Conservation (phyloP, 768 basidiomycete genomes). For the Tubosaeta sp. region DNA sequence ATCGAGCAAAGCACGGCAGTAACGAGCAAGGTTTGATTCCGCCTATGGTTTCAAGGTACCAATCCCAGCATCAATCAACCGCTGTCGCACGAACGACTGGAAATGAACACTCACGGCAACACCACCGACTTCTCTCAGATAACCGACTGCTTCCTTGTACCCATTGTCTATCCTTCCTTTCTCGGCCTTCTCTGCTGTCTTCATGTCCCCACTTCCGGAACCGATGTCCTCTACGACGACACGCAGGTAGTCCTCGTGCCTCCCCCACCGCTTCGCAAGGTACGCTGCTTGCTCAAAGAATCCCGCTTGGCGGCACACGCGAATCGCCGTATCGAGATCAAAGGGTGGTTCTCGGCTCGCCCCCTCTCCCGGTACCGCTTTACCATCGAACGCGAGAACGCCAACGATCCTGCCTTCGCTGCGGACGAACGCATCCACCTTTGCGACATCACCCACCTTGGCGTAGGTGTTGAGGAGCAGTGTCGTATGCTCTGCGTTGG, state of each 20-base stretch:
- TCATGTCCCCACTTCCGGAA: slow-evolving; percentile 6
- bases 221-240: slow-evolving; percentile 93
- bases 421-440: slow-evolving; percentile 90
- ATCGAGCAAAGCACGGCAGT: slow-evolving; percentile 82
- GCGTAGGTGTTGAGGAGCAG: slow-evolving; percentile 96
- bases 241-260: slow-evolving; percentile 89
- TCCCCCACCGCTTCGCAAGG: slow-evolving; percentile 84
- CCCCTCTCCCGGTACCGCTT: slow-evolving; percentile 30
- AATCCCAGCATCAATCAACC: background rate
- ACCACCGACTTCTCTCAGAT: slow-evolving; percentile 73
- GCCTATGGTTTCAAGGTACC: slow-evolving; percentile 46
- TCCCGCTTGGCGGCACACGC: slow-evolving; percentile 93
- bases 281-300: slow-evolving; percentile 95
- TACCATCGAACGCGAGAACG: slow-evolving; percentile 15
- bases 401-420: slow-evolving; percentile 60
- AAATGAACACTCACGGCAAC: slow-evolving; percentile 57
- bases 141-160: slow-evolving; percentile 74
- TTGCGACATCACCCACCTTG: slow-evolving; percentile 86
- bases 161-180: slow-evolving; percentile 35
- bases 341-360: slow-evolving; percentile 78
- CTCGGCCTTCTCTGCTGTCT: slow-evolving; percentile 12
- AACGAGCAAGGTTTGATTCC: slow-evolving; percentile 79
- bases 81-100: background rate
- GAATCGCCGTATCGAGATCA: slow-evolving; percentile 94
- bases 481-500: slow-evolving; percentile 95